Evolutionary conservation across 2,329 filamentous ascomycete species (phyloP).

Genomic region (Aureobasidium subglaciale): DNA sequence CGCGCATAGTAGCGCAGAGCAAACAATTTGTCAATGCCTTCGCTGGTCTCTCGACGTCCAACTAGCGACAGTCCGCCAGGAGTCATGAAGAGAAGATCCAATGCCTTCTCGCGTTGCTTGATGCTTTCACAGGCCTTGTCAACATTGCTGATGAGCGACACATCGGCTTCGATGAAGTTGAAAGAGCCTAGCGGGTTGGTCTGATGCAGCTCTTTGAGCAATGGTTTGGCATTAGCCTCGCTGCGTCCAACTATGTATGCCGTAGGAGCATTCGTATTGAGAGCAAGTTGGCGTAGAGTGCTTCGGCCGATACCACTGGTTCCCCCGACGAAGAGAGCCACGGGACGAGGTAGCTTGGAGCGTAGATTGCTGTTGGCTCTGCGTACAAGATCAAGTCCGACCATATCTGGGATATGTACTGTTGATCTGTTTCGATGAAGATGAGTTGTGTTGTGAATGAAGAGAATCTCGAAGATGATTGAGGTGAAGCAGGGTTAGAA

Average conservation of each 20-base stretch:
- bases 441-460: too few relatives aligned
- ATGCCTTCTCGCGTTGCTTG: constrained; percentile 37
- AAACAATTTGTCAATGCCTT: constrained; percentile 30
- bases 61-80: constrained; percentile 27
- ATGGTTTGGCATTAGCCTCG: background rate
- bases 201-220: background rate
- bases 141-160: constrained; percentile 42
- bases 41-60: constrained; percentile 24
- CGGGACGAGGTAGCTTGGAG: constrained; percentile 4
- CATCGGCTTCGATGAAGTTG: constrained; percentile 41
- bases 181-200: constrained; percentile 21
- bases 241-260: constrained; percentile 21
- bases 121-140: constrained; percentile 46
- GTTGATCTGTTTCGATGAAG: too few relatives aligned
- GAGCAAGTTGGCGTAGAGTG: constrained; percentile 17
- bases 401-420: too few relatives aligned
- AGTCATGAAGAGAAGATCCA: constrained; percentile 48
- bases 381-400: background rate
- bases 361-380: background rate
- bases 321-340: constrained; percentile 18
- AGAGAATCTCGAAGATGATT: background rate
- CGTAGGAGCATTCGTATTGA: background rate
- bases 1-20: constrained; percentile 30
- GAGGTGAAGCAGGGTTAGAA: background rate
- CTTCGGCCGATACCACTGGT: constrained; percentile 20